Percentiles rank a stretch among this genome's conserved stretches.
phyloP scores from a whole-genome alignment of 257 asterid species.

The Nicotiana paniculata region DNA sequence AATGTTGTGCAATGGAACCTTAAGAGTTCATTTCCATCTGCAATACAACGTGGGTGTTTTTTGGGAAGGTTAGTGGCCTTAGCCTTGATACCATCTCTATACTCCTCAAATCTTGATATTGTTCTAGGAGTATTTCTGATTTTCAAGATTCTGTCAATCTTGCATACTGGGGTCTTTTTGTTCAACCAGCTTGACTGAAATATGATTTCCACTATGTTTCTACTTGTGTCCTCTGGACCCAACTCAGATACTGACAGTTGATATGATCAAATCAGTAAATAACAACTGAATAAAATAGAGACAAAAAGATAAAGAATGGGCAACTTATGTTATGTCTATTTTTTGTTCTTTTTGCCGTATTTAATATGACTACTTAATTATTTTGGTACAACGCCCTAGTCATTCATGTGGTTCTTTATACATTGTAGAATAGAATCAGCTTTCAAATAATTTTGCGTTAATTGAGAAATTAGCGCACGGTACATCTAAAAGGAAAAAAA shows the following conservation, averaged over 20 bases:
- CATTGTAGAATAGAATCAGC: too few relatives aligned
- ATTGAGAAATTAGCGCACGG: too few relatives aligned
- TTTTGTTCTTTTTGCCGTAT: not conserved
- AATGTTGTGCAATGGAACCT: constrained; percentile 80
- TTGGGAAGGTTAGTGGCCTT: constrained; percentile 62
- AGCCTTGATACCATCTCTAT: constrained; percentile 63
- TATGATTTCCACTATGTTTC: constrained; percentile 90
- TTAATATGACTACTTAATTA: too few relatives aligned
- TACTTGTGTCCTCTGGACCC: constrained; percentile 87
- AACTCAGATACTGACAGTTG: constrained; percentile 49
- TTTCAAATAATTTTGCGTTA: too few relatives aligned
- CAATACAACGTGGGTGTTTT: constrained; percentile 85
- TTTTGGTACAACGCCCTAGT: too few relatives aligned
- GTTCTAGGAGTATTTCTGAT: constrained; percentile 72
- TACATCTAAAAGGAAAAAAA: too few relatives aligned
- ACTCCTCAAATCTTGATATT: constrained; percentile 71
- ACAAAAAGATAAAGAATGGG: not conserved
- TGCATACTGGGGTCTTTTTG: constrained; percentile 68
- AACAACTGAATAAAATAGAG: not conserved
- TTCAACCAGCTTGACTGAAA: constrained; percentile 92
- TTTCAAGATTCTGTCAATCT: constrained; percentile 71
- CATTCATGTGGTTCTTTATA: too few relatives aligned
- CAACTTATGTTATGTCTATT: not conserved
- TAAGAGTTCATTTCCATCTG: constrained; percentile 87
- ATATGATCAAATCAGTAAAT: not conserved